These are phyloP conservation scores for Rhodotorula sp. DNA, from an alignment of 1,284 basidiomycete genomes.

Conservation along the genomic window DNA sequence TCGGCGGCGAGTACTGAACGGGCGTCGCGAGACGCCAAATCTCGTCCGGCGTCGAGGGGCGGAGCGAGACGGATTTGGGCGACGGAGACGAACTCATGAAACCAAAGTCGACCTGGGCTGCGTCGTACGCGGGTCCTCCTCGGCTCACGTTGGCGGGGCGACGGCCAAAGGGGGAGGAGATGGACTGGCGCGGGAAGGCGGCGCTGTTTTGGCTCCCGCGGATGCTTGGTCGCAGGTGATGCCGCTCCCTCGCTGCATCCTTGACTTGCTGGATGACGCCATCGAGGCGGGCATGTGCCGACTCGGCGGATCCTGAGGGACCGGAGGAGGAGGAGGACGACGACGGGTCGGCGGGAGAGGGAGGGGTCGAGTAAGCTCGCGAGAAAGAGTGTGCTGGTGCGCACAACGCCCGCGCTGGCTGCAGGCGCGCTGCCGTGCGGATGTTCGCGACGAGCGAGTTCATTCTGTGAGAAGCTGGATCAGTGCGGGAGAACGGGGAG, in stretches of 20 bases:
- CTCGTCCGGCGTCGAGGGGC: constrained; percentile 17
- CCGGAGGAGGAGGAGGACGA: not conserved
- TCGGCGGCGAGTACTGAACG: constrained; percentile 27
- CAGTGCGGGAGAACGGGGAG: constrained; percentile 39
- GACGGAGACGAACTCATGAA: constrained; percentile 8
- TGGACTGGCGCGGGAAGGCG: not conserved
- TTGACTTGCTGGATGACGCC: constrained; percentile 4
- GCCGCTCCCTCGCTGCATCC: no score
- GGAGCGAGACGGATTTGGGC: not conserved
- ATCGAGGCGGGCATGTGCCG: not conserved
- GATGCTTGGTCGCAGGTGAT: not conserved
- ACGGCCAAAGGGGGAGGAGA: not conserved
- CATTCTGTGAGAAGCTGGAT: constrained; percentile 5
- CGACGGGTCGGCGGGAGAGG: not conserved
- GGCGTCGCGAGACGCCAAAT: constrained; percentile 13
- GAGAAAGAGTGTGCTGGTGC: not conserved
- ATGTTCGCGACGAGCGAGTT: constrained; percentile 19
- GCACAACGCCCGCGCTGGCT: not conserved
- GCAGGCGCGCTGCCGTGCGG: constrained; percentile 6
- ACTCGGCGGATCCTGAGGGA: no score
- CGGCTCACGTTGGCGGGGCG: not conserved
- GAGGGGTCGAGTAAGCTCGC: constrained; percentile 4
- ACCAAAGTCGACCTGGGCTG: not conserved
- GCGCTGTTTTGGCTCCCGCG: not conserved
- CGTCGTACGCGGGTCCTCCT: constrained; percentile 1